Evolutionary conservation across 495 filamentous ascomycete genomes (phyloP).

Genomic region (Tuber melanosporum): DNA sequence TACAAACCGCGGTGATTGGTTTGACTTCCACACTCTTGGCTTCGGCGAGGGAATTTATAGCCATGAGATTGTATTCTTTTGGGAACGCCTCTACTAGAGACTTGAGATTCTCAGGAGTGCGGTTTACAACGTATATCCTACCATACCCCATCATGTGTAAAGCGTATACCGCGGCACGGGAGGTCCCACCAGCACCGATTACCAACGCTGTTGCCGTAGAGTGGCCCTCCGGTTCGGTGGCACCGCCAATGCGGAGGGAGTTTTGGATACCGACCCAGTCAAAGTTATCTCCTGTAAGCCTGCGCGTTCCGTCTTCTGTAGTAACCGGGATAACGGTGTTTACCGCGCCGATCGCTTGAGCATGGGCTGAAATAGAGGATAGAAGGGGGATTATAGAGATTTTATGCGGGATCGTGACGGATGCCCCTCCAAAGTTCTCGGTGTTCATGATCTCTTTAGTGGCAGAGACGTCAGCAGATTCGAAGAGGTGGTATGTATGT

Average conservation of each 20-base stretch:
- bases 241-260: conserved; percentile 67
- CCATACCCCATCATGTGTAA: conserved; percentile 74
- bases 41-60: conserved; percentile 53
- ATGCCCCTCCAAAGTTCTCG: conserved; percentile 79
- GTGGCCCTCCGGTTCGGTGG: conserved; percentile 45
- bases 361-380: conserved; percentile 71
- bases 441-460: conserved; percentile 62
- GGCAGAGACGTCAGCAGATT: conserved; percentile 59
- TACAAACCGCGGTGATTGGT: conserved; percentile 74
- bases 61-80: conserved; percentile 61
- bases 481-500: conserved; percentile 70
- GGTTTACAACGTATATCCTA: conserved; percentile 81
- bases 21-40: conserved; percentile 47
- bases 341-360: conserved; percentile 78
- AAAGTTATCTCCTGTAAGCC: conserved; percentile 80
- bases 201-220: conserved; percentile 52
- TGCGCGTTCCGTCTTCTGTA: conserved; percentile 44
- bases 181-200: conserved; percentile 84
- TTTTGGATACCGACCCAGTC: conserved; percentile 92
- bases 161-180: conserved; percentile 83
- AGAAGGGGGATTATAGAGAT: conserved; percentile 75
- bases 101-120: conserved; percentile 60
- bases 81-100: conserved; percentile 68
- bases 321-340: conserved; percentile 74
- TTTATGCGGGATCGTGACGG: conserved; percentile 93